These are phyloP conservation scores for Funneliformis caledonium DNA, from an alignment of 371 early-diverging fungal species.

Conservation along the genomic window DNA sequence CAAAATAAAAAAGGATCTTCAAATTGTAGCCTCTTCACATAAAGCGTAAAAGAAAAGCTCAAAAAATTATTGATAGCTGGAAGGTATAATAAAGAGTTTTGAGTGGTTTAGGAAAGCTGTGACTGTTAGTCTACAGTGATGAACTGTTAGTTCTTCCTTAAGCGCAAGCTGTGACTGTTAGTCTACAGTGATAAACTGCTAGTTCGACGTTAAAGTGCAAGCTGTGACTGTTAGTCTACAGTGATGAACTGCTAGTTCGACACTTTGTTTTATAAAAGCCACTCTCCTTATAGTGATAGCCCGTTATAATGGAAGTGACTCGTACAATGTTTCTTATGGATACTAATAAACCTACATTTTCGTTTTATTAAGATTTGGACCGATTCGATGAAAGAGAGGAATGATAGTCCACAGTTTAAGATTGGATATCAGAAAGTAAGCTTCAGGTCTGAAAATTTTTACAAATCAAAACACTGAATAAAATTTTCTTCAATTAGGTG, in stretches of 20 bases:
- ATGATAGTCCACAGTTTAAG: neutral
- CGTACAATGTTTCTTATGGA: neutral
- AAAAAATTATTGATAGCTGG: conserved; percentile 26
- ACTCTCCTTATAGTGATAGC: too few relatives aligned
- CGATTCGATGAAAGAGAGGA: too few relatives aligned
- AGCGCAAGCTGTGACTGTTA: too few relatives aligned
- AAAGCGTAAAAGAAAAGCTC: conserved; percentile 27
- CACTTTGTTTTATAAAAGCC: conserved; percentile 10
- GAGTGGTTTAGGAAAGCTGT: conserved; percentile 13
- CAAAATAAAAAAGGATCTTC: conserved; percentile 35
- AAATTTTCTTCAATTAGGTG: neutral
- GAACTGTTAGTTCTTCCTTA: too few relatives aligned
- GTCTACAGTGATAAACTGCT: too few relatives aligned
- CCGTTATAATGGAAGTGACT: too few relatives aligned
- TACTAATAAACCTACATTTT: conserved; percentile 16
- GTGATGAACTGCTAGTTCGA: conserved; percentile 32
- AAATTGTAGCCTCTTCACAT: conserved; percentile 19
- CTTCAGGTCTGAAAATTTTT: conserved; percentile 9
- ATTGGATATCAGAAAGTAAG: conserved; percentile 6
- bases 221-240: too few relatives aligned
- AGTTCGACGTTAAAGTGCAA: too few relatives aligned
- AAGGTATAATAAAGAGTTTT: conserved; percentile 6
- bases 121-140: conserved; percentile 23
- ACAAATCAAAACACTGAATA: neutral
- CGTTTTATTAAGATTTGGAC: conserved; percentile 24